Conservation (phyloP, 1,284 basidiomycete genomes). For the Hemileia vastatrix region DNA sequence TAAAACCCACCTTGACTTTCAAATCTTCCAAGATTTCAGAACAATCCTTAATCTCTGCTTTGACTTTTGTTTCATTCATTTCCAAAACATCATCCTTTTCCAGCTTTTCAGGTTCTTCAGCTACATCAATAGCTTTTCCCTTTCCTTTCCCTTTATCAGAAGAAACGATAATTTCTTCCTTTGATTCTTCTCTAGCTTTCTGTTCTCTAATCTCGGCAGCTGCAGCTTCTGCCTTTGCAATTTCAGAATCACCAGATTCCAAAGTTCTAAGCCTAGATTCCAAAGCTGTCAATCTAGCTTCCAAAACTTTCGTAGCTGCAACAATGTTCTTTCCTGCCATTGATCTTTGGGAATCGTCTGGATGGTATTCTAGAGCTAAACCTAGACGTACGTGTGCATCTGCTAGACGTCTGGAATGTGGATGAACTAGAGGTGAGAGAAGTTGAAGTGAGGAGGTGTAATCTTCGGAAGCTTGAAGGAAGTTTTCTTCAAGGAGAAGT, state of each 20-base stretch:
- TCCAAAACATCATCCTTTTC: slow-evolving; percentile 33
- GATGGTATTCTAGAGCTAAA: slow-evolving; percentile 41
- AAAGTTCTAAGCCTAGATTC: slow-evolving; percentile 23
- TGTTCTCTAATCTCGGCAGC: slow-evolving; percentile 20
- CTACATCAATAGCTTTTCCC: slow-evolving; percentile 1
- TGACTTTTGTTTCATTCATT: slow-evolving; percentile 26
- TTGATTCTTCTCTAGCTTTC: slow-evolving; percentile 12
- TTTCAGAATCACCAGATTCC: not conserved
- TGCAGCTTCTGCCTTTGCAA: not conserved
- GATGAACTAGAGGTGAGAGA: slow-evolving; percentile 31
- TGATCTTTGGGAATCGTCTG: slow-evolving; percentile 28
- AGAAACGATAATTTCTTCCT: not conserved
- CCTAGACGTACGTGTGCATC: slow-evolving; percentile 40
- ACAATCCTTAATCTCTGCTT: slow-evolving; percentile 33
- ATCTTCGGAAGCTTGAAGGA: slow-evolving; percentile 38
- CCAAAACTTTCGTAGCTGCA: slow-evolving; percentile 29
- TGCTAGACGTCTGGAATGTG: slow-evolving; percentile 38
- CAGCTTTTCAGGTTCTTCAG: not conserved
- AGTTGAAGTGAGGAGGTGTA: slow-evolving; percentile 32
- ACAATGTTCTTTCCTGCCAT: slow-evolving; percentile 33
- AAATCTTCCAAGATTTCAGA: slow-evolving; percentile 36
- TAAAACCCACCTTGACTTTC: slow-evolving; percentile 28
- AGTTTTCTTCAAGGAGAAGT: slow-evolving; percentile 32
- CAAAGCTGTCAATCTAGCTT: slow-evolving; percentile 29
- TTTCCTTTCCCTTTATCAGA: slow-evolving; percentile 13